Evolutionary conservation across 2,329 filamentous ascomycete species (phyloP), one percentile per base, ranked within the genome.

Genomic region (Claviceps humidiphila): DNA sequence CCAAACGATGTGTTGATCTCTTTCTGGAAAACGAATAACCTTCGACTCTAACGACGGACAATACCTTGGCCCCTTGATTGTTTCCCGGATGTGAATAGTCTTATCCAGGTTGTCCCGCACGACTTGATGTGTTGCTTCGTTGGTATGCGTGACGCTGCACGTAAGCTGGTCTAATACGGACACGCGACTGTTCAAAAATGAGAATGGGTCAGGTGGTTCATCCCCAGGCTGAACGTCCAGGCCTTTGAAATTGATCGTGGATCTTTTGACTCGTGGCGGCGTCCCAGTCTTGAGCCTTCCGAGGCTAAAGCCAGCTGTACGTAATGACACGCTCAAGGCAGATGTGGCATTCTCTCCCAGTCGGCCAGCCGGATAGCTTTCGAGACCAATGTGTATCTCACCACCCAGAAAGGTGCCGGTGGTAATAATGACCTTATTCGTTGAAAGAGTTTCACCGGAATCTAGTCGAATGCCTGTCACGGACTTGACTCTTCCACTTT

Each of bases 21-120:
- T 93, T 56, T 93, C 77, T 4, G 81, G 75, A 64, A 98, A 98
- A 8, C 87, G 82, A 45, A 96, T 84, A 49, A 98, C 78, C 67
- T 98, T 98, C 16, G 89, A 89, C 68, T 98, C 93, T 4, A 98
- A 73, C 0, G 91, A 97, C 2, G 93, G 93, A 62, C 93, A 98
- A 64, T 98, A 98, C 55, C 93, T 79, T 1, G 93, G 93, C 0
- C 93, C 93, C 62, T 89, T 93, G 50, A 98, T 87, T 0, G 89
- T 91, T 67, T 98, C 93, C 24, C 93, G 82, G 56, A 98, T 97
- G 64, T 98, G 93, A 39, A 98, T 87, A 0, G 89, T 94, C 64
- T 95, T 94, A 64, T 95, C 86, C n/a, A 98, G 79, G 62, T 97
- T 96, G 6, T 81, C 80, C 46, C 89, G 81, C 54, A 96, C 85